Evolutionary conservation across 2,329 filamentous ascomycete species (phyloP).

Genomic region (Thermoascus crustaceus): DNA sequence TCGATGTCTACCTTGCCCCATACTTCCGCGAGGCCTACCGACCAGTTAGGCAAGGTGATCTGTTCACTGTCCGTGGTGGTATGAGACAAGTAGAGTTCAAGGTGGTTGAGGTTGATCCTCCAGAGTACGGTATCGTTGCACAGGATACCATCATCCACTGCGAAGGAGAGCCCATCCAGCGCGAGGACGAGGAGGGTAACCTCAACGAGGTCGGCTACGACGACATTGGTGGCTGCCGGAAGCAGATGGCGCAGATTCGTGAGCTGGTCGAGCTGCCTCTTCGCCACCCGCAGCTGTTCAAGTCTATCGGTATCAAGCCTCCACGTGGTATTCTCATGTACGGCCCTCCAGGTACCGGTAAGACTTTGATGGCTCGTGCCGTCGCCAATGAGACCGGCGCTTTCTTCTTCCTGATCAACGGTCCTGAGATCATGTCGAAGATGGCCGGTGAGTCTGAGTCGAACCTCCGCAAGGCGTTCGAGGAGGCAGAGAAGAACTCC

Average conservation of each 20-base stretch:
- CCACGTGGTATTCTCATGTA: conserved; percentile 95
- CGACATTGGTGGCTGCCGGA: conserved; percentile 97
- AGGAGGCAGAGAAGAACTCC: conserved; percentile 99
- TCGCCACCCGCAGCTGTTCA: conserved; percentile 97
- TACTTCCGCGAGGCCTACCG: conserved; percentile 99
- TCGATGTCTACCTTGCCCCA: conserved; percentile 97
- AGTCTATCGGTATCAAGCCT: conserved; percentile 99
- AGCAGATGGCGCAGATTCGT: conserved; percentile 99
- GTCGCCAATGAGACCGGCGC: conserved; percentile 98
- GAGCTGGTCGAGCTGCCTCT: conserved; percentile 97
- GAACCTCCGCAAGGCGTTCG: conserved; percentile 96
- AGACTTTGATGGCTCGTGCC: conserved; percentile 97
- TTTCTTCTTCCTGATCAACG: conserved; percentile 99
- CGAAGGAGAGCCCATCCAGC: conserved; percentile 93
- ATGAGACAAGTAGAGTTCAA: conserved; percentile 99
- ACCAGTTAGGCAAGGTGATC: conserved; percentile 91
- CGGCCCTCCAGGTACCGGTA: conserved; percentile 96
- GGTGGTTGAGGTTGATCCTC: conserved; percentile 96
- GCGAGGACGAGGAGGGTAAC: conserved; percentile 98
- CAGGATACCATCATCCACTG: conserved; percentile 99
- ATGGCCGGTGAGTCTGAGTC: conserved; percentile 99
- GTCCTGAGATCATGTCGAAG: conserved; percentile 99
- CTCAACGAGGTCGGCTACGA: conserved; percentile 98
- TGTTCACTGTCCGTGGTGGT: conserved; percentile 93
- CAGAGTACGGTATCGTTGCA: conserved; percentile 96